Evolutionary conservation across 2,329 filamentous ascomycete genomes (phyloP), one percentile per base, ranked within the genome.

Genomic region (Graphium sp.): DNA sequence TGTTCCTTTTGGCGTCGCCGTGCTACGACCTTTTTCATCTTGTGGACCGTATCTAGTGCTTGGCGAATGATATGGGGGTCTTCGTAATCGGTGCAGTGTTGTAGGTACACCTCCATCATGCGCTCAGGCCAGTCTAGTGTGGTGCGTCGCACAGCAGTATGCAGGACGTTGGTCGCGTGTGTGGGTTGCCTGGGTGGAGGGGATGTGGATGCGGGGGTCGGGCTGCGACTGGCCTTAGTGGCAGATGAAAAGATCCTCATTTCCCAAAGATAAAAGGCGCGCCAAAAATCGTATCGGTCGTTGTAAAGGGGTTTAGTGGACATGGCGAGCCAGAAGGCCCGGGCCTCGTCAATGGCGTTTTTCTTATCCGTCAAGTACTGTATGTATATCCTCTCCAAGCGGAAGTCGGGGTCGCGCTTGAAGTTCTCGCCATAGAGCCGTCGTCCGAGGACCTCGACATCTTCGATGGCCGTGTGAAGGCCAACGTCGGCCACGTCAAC

Each of bases 271-370:
- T 94, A 94, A 50, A 83, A 94, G 24, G 75, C 73, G 31, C 85
- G 64, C 89, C 89, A 98, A 48, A 95, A 95, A 41, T 93, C 83
- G 44, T 85, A 84, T 40, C 74, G 85, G 40, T 83, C 70, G 18
- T 74, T 73, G 32, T 83, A 55, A 4, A 71, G 71, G 12, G 65
- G 60, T n/a, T 68, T 56, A 14, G 68, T 48, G 4, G 62, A 65
- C 18, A 95, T 60, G 12, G 69, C 67, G 37, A 78, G 72, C 73
- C 82, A 95, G 26, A 79, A 69, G 11, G 66, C 62, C 22, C 89
- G 71, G 3, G 87, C 89, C 32, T 75, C 75, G 13, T 82, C 70
- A 29, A 81, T 58, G 22, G 80, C 76, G 16, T 74, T 74, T 38
- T 82, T 83, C 40, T 79, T 82, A 47, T 93, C 81, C 4, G 81